A percentile compares a stretch with the other conserved stretches of the same genome.
These are phyloP conservation scores for Colletotrichum brevisporum DNA, from an alignment of 2,329 filamentous ascomycete species.

Conservation along the genomic window DNA sequence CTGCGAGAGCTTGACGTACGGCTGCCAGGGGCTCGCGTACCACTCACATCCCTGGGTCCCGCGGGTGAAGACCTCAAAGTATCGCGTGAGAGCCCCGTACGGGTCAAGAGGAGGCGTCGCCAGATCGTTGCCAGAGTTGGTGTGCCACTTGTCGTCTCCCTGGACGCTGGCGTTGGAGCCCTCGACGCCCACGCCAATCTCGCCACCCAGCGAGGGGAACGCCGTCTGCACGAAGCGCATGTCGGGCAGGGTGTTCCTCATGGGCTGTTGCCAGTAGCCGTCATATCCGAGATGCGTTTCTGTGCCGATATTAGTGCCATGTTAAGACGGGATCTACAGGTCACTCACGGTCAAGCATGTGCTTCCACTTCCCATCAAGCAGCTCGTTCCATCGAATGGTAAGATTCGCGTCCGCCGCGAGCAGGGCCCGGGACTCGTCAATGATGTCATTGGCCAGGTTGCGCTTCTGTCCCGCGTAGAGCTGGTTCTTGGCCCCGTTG, in stretches of 20 bases:
- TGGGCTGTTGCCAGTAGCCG: constrained; percentile 78
- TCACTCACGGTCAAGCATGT: constrained; percentile 71
- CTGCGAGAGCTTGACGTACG: constrained; percentile 67
- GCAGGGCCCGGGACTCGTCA: constrained; percentile 64
- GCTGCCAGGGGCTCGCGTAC: constrained; percentile 60
- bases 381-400: constrained; percentile 70
- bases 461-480: constrained; percentile 61
- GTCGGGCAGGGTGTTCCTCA: constrained; percentile 76
- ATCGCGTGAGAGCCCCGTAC: constrained; percentile 69
- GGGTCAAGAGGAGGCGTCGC: constrained; percentile 70
- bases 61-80: constrained; percentile 75
- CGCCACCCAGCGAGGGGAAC: constrained; percentile 71
- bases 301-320: constrained; percentile 37
- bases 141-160: constrained; percentile 65
- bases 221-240: constrained; percentile 71
- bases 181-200: constrained; percentile 75
- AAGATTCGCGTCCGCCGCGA: constrained; percentile 70
- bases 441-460: constrained; percentile 65
- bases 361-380: constrained; percentile 73
- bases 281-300: constrained; percentile 69
- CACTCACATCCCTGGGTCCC: constrained; percentile 68
- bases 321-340: fast-evolving
- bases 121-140: constrained; percentile 66
- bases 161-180: constrained; percentile 77
- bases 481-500: constrained; percentile 59